Evolutionary conservation across 2,329 filamentous ascomycete species (phyloP).

Genomic region (Juglanconis oblonga): DNA sequence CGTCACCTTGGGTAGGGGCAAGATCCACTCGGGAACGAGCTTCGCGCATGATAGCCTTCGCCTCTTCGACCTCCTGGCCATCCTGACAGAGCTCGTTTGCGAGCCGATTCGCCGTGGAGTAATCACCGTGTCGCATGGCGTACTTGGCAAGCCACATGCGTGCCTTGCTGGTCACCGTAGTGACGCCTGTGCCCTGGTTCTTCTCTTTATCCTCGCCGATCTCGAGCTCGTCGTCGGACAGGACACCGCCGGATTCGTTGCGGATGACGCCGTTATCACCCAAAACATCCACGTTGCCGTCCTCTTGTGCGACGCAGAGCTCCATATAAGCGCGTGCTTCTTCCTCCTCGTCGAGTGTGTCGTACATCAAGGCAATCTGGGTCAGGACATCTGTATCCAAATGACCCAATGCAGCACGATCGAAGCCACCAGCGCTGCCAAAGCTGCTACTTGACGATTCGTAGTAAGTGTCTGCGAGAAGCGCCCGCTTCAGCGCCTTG

Average conservation of each 20-base stretch:
- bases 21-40: slow-evolving; percentile 72
- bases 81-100: slow-evolving; percentile 93
- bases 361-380: slow-evolving; percentile 87
- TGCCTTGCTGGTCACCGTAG: slow-evolving; percentile 85
- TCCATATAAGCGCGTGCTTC: slow-evolving; percentile 95
- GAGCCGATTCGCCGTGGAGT: slow-evolving; percentile 71
- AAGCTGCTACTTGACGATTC: slow-evolving; percentile 58
- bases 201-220: slow-evolving; percentile 36
- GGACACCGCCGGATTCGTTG: slow-evolving; percentile 36
- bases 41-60: slow-evolving; percentile 87
- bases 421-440: slow-evolving; percentile 43
- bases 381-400: slow-evolving; percentile 89
- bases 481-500: slow-evolving; percentile 87
- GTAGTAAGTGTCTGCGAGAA: slow-evolving; percentile 85
- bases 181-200: slow-evolving; percentile 73
- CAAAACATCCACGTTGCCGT: slow-evolving; percentile 45
- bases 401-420: slow-evolving; percentile 51
- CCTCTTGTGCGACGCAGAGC: slow-evolving; percentile 87
- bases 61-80: slow-evolving; percentile 93
- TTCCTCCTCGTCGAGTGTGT: slow-evolving; percentile 70
- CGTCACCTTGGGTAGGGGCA: slow-evolving; percentile 14
- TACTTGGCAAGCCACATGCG: slow-evolving; percentile 88
- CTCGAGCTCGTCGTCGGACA: slow-evolving; percentile 35
- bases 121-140: slow-evolving; percentile 74
- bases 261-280: slow-evolving; percentile 51